phyloP scores from a whole-genome alignment of 805 yeast species.

The Candida bentonensis region DNA sequence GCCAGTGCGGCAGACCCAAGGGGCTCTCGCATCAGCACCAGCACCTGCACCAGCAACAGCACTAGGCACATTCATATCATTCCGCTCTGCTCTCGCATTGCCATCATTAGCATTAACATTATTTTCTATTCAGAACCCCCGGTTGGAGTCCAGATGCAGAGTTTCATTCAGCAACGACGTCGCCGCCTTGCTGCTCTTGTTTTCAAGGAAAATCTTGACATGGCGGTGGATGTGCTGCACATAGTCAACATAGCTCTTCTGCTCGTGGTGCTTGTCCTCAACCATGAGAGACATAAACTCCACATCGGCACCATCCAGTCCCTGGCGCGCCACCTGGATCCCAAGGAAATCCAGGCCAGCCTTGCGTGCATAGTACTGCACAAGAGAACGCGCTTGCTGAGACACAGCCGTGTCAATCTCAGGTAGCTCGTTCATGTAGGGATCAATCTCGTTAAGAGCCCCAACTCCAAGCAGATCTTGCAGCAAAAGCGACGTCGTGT shows the following conservation, averaged over 20 bases:
- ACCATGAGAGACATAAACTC: constrained; percentile 47
- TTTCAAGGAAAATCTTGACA: constrained; percentile 15
- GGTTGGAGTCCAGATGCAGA: not conserved
- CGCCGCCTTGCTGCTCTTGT: not conserved
- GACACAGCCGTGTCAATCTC: constrained; percentile 55
- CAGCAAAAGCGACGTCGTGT: constrained; percentile 51
- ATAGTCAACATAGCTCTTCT: constrained; percentile 51
- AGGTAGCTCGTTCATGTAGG: constrained; percentile 49
- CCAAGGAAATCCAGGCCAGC: constrained; percentile 29
- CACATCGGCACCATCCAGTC: constrained; percentile 44
- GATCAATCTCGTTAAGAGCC: constrained; percentile 30
- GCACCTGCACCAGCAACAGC: not conserved
- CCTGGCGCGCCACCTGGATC: constrained; percentile 49
- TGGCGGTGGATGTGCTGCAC: constrained; percentile 50
- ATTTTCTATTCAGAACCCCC: not conserved
- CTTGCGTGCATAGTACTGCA: constrained; percentile 37
- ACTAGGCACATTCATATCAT: not conserved
- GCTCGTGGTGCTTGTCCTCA: constrained; percentile 54
- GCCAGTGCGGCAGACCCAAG: not conserved
- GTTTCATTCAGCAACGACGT: not conserved
- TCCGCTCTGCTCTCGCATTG: not conserved
- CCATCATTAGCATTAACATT: not conserved
- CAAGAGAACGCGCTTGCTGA: constrained; percentile 47
- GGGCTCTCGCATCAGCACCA: not conserved
- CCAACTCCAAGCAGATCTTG: constrained; percentile 58